Evolutionary conservation across 2,329 filamentous ascomycete genomes (phyloP).

Genomic region (Cercospora beticola): DNA sequence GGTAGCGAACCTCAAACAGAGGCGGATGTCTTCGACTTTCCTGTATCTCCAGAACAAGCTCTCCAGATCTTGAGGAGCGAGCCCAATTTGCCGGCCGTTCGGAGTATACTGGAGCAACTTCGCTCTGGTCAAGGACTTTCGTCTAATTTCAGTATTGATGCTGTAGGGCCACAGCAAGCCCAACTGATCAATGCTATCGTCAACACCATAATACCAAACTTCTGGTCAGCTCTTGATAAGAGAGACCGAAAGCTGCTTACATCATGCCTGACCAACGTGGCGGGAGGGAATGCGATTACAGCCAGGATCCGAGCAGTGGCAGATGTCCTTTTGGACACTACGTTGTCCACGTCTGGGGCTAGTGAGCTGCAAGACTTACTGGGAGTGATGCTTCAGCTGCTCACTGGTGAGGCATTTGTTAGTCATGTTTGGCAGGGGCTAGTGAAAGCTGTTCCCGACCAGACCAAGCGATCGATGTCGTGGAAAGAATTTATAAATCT

Average conservation of each 20-base stretch:
- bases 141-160: conserved; percentile 56
- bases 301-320: conserved; percentile 58
- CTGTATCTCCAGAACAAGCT: conserved; percentile 22
- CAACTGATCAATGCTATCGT: conserved; percentile 76
- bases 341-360: background rate
- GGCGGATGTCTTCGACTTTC: background rate
- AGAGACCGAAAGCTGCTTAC: conserved; percentile 55
- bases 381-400: conserved; percentile 43
- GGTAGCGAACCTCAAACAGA: background rate
- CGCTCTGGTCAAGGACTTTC: conserved; percentile 12
- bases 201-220: conserved; percentile 73
- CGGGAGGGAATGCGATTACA: conserved; percentile 74
- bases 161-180: conserved; percentile 66
- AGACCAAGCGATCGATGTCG: conserved; percentile 51
- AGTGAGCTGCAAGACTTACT: conserved; percentile 41
- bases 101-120: conserved; percentile 22
- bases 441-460: conserved; percentile 40
- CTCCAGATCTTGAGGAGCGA: conserved; percentile 43
- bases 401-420: conserved; percentile 48
- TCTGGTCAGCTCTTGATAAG: conserved; percentile 65
- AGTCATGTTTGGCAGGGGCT: conserved; percentile 49
- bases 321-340: conserved; percentile 1
- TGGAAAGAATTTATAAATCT: conserved; percentile 65
- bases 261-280: conserved; percentile 67
- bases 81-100: conserved; percentile 40